Evolutionary conservation across 768 basidiomycete genomes (phyloP).

Genomic region (Strobilomyces confusus): DNA sequence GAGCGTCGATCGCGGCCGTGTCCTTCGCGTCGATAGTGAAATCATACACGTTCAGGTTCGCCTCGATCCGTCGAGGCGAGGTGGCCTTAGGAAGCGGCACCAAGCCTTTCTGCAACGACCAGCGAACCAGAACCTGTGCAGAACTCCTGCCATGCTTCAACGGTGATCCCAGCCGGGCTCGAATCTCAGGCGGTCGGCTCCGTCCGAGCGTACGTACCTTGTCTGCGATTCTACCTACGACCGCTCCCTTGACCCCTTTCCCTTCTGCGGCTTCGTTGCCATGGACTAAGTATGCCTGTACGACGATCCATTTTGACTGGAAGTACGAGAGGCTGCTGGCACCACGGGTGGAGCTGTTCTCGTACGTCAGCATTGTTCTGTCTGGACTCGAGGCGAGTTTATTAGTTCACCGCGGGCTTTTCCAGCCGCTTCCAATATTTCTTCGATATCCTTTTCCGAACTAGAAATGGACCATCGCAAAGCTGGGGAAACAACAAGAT

Average conservation of each 20-base stretch:
- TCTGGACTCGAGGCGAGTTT: neutral
- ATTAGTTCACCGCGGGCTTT: slow-evolving; percentile 28
- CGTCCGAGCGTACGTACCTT: too few relatives aligned
- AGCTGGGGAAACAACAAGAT: neutral
- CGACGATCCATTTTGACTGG: slow-evolving; percentile 48
- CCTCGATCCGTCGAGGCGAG: slow-evolving; percentile 57
- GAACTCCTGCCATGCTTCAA: slow-evolving; percentile 26
- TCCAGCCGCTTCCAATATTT: slow-evolving; percentile 25
- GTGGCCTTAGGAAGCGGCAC: slow-evolving; percentile 79
- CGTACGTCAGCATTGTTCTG: neutral
- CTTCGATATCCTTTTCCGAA: slow-evolving; percentile 25
- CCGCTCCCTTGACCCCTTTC: slow-evolving; percentile 43
- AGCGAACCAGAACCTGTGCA: slow-evolving; percentile 48
- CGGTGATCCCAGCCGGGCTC: neutral
- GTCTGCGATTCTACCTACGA: slow-evolving; percentile 46
- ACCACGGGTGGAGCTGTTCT: slow-evolving; percentile 67
- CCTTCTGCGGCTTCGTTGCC: slow-evolving; percentile 27
- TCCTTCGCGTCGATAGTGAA: slow-evolving; percentile 66
- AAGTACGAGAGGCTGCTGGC: slow-evolving; percentile 82
- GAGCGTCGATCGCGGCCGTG: slow-evolving; percentile 55
- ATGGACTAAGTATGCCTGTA: slow-evolving; percentile 69
- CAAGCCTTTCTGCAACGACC: slow-evolving; percentile 48
- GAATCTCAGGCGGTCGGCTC: neutral
- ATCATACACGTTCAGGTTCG: slow-evolving; percentile 72
- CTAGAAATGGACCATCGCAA: slow-evolving; percentile 7